Evolutionary conservation across 2,329 filamentous ascomycete species (phyloP).

Genomic region (Bimuria novae-zelandiae): DNA sequence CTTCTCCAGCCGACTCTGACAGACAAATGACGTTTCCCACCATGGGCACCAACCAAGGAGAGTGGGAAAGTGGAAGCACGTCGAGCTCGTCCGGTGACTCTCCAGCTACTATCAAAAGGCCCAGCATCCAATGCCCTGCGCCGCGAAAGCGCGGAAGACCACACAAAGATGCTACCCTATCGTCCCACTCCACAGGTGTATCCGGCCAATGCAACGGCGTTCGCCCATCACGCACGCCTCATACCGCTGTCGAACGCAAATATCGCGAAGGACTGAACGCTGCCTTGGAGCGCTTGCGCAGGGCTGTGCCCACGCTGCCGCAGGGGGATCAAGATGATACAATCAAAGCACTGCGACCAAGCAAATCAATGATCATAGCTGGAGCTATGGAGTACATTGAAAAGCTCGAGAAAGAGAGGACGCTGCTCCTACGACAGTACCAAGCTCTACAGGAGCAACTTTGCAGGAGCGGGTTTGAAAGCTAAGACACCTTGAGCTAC

Average conservation of each 20-base stretch:
- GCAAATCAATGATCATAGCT: slow-evolving; percentile 14
- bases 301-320: slow-evolving; percentile 25
- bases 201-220: not conserved
- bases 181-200: not conserved
- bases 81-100: not conserved
- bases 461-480: too few relatives aligned
- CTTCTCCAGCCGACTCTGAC: not conserved
- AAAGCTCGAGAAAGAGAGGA: slow-evolving; percentile 4
- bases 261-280: slow-evolving; percentile 29
- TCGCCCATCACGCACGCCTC: slow-evolving; percentile 16
- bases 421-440: too few relatives aligned
- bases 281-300: slow-evolving; percentile 21
- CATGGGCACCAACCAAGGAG: not conserved
- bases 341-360: slow-evolving; percentile 11
- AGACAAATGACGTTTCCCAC: not conserved
- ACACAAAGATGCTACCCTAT: not conserved
- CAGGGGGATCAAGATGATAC: slow-evolving; percentile 12
- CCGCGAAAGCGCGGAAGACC: not conserved
- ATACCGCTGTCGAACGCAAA: slow-evolving; percentile 29
- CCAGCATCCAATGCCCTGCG: not conserved
- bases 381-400: slow-evolving; percentile 14
- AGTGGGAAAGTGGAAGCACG: not conserved
- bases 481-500: too few relatives aligned
- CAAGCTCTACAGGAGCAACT: too few relatives aligned
- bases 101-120: not conserved